Base-by-base conservation (phyloP, 2,329 filamentous ascomycete genomes). In the Botryotinia narcissicola region DNA sequence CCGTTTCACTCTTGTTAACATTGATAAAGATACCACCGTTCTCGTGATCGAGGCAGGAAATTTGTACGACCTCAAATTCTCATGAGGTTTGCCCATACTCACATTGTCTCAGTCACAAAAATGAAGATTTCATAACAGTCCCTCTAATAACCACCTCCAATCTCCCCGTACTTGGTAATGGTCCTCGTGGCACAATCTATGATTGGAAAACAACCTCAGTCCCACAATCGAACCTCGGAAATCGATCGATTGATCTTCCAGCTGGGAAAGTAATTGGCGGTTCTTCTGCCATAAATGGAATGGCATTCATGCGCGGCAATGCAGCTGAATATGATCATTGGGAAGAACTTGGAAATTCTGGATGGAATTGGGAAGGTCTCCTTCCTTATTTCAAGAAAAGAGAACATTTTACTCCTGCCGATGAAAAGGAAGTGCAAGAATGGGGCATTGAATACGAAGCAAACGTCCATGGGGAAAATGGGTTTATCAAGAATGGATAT, bases 121-220 rank as follows among this genome's bases (percentile, higher is more conserved):
- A 72, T 51, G 71, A 72, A 48, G 63, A 72, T 20, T 72, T 67
- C 22, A 37, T 72, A 29, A 68, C 40, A 4, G 60, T 72, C 18
- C 71, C 71, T 5, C 29, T 72, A 5, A 51, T 72, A 29, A 72
- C 71, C 12, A 69, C 71, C 22, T 8, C 5, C 40, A 72, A 69
- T 18, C 35, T 69, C 10, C 54, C 48, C 10, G 42, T 57, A 1
- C 71, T 72, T 9, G 71, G 71, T 22, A 60, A 32, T 10, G 62
- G 62, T 42, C 62, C 62, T 10, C 37, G 29, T 9, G 64, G 81
- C 29, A 80, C 81, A 5, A 78, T 81, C 51, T 85, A 83, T 72
- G 83, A 84, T 74, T 84, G 83, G 83, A 82, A 83, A 18, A 82
- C 84, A 44, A 77, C 69, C 7, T 83, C 83, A 4, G 75, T 77